A percentile compares a stretch with the other conserved stretches of the same genome.
Conservation (phyloP, 441 rosid genomes). For the Dalechampia spathulata region DNA sequence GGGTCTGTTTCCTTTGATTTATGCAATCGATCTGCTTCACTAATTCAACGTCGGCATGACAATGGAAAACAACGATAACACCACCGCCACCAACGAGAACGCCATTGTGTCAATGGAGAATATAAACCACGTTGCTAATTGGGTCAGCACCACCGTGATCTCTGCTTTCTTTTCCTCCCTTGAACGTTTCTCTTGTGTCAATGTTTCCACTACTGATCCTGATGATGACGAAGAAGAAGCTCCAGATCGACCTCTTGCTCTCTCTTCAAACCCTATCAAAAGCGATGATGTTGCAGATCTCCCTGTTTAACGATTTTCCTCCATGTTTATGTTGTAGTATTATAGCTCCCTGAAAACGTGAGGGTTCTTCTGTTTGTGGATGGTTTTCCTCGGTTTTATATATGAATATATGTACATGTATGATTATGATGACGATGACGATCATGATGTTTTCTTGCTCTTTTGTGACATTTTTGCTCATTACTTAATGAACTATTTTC, state of each 20-base stretch:
- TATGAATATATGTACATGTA: no score
- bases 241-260: constrained; percentile 32
- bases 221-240: constrained; percentile 47
- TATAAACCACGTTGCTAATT: constrained; percentile 37
- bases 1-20: neutral
- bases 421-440: no score
- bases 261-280: constrained; percentile 15
- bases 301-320: constrained; percentile 21
- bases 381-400: no score
- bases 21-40: neutral
- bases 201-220: constrained; percentile 42
- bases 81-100: constrained; percentile 8
- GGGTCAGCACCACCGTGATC: constrained; percentile 50
- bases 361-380: constrained; percentile 5
- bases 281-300: constrained; percentile 25
- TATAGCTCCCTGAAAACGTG: no score
- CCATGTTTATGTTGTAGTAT: no score
- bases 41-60: neutral
- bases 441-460: no score
- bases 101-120: constrained; percentile 35
- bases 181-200: constrained; percentile 65
- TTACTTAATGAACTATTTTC: no score
- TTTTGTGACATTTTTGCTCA: no score
- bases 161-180: constrained; percentile 70
- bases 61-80: neutral